phyloP scores from a whole-genome alignment of 306 rosid species.

The Malus sylvestris region DNA sequence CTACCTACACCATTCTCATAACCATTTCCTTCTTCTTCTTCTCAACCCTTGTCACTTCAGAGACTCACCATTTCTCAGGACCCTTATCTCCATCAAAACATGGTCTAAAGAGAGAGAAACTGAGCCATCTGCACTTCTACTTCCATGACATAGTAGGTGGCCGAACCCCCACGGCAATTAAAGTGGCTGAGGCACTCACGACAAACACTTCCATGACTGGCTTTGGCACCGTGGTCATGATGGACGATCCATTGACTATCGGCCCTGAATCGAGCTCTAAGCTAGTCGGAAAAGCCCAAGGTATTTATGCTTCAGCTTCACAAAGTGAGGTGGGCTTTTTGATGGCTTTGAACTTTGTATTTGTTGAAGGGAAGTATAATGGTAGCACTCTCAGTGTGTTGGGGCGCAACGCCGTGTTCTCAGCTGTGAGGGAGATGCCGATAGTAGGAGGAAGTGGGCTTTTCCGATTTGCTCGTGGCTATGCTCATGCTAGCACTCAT shows the following conservation, averaged over 20 bases:
- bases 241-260: slow-evolving; percentile 53
- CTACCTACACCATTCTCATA: neutral
- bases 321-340: slow-evolving; percentile 32
- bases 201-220: slow-evolving; percentile 13
- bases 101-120: slow-evolving; percentile 26
- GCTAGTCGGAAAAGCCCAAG: slow-evolving; percentile 55
- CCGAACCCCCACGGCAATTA: slow-evolving; percentile 32
- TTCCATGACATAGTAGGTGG: slow-evolving; percentile 49
- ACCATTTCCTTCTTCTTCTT: slow-evolving; percentile 5
- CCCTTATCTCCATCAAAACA: slow-evolving; percentile 4
- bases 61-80: slow-evolving; percentile 7
- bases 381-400: slow-evolving; percentile 55
- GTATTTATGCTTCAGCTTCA: slow-evolving; percentile 55
- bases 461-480: slow-evolving; percentile 72
- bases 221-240: slow-evolving; percentile 45
- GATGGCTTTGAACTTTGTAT: slow-evolving; percentile 52
- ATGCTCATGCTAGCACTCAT: slow-evolving; percentile 36
- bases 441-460: slow-evolving; percentile 63
- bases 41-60: neutral
- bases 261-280: slow-evolving; percentile 32
- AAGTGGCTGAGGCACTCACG: slow-evolving; percentile 29
- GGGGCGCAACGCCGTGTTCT: slow-evolving; percentile 38
- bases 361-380: slow-evolving; percentile 45
- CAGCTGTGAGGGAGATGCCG: slow-evolving; percentile 56
- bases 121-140: slow-evolving; percentile 47